These are phyloP conservation scores for Cryptosporidium felis DNA, from an alignment of 169 alveolate genomes.

Conservation along the genomic window DNA sequence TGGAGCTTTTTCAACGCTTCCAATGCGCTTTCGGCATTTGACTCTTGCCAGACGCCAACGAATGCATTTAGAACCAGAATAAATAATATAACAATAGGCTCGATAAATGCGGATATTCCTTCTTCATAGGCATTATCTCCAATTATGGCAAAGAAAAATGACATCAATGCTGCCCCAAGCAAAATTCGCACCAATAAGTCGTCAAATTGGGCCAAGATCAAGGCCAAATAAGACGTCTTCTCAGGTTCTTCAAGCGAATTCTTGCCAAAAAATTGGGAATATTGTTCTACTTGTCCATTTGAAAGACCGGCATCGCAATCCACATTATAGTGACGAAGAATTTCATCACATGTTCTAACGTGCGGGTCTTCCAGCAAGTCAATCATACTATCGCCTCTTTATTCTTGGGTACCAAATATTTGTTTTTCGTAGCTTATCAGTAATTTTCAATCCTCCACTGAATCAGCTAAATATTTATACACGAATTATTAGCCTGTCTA, in stretches of 20 bases:
- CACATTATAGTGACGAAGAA: slow-evolving; percentile 70
- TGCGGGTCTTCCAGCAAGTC: slow-evolving; percentile 64
- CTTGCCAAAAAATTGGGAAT: slow-evolving; percentile 78
- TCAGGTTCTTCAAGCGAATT: slow-evolving; percentile 89
- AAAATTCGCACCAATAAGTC: slow-evolving; percentile 94
- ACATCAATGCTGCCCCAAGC: slow-evolving; percentile 94
- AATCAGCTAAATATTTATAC: too few relatives aligned
- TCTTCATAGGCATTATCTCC: slow-evolving; percentile 89
- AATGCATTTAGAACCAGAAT: slow-evolving; percentile 94
- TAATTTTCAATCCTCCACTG: too few relatives aligned
- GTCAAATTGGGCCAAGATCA: slow-evolving; percentile 92
- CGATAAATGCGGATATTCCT: slow-evolving; percentile 94
- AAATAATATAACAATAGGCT: slow-evolving; percentile 93
- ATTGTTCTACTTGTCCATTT: slow-evolving; percentile 67
- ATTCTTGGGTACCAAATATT: background rate
- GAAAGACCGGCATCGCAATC: slow-evolving; percentile 69
- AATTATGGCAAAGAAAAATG: slow-evolving; percentile 90
- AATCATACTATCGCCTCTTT: slow-evolving; percentile 9
- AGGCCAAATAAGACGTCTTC: slow-evolving; percentile 88
- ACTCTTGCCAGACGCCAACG: slow-evolving; percentile 98
- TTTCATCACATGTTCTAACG: slow-evolving; percentile 62
- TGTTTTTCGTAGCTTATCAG: too few relatives aligned
- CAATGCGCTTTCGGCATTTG: slow-evolving; percentile 97
- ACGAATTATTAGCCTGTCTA: too few relatives aligned
- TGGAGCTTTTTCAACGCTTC: slow-evolving; percentile 95